Base-by-base conservation (phyloP, 2,329 filamentous ascomycete species). In the Xylariomycetidae sp. region DNA sequence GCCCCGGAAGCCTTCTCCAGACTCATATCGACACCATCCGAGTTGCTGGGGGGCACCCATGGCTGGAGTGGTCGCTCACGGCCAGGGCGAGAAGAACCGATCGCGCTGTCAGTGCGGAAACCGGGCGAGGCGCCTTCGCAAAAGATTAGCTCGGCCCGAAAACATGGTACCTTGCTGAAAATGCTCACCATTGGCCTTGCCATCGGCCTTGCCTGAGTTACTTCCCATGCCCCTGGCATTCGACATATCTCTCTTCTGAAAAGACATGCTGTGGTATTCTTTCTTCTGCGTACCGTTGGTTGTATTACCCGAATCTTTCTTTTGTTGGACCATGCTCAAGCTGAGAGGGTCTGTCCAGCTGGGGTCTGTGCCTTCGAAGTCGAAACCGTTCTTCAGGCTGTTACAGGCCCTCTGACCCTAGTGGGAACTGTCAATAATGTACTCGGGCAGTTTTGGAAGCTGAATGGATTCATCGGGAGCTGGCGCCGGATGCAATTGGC, bases 101-200 rank as follows among this genome's bases (percentile, higher is more conserved):
- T 96, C 51, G 92, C 87, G 20, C 78, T 70, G 56, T 97, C 90
- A 16, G 90, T 97, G 44, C 84, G 82, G 64, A 97, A 96, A 16
- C 70, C 74, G 37, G 74, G 63, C 26, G 77, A 67, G 47, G 74
- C 72, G 42, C 84, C 86, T 92, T 43, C 2, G 19, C 16, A 29
- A 25, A 20, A n/a, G n/a, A n/a, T n/a, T n/a, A n/a, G n/a, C n/a
- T n/a, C n/a, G n/a, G n/a, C n/a, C n/a, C n/a, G n/a, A n/a, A n/a
- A n/a, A n/a, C n/a, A n/a, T n/a, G n/a, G n/a, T n/a, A n/a, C n/a
- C n/a, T n/a, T n/a, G n/a, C n/a, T n/a, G n/a, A n/a, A n/a, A n/a
- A n/a, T n/a, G n/a, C 54, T 46, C 54, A 66, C 66, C 65, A 46
- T 68, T 69, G 22, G 57, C 41, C 45, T 59, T 63, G 35, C 49